Evolutionary conservation across 2,329 filamentous ascomycete species (phyloP), one percentile per base, ranked within the genome.

Genomic region (Pseudocercospora fijiensis): DNA sequence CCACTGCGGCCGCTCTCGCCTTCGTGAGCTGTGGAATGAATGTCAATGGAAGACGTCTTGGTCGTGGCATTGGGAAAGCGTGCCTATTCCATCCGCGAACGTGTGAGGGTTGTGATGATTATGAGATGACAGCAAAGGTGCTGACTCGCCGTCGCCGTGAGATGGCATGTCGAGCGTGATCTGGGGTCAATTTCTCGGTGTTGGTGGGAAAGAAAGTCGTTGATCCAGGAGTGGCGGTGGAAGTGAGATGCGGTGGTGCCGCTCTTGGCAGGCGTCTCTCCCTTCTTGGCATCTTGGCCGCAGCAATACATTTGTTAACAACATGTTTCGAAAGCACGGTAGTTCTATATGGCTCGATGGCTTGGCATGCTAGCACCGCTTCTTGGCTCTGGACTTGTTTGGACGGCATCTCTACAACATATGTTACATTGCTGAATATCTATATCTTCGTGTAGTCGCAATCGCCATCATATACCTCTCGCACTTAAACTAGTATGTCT

Each of bases 1-100:
- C 80, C 79, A 18, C 73, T 73, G 57, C 80, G 73, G 1, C 80
- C 80, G 60, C 77, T 80, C 68, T 83, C 80, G 58, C 81, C 81
- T 49, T 81, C 79, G 51, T 65, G 66, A 26, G 64, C 64, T 63
- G 52, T 24, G 16, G 10, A 22, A 7, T 4, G 11, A 6, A 18
- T 43, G 33, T 58, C 22, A 58, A 33, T 37, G 20, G 18, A 11
- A 20, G 6, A 11, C 2, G 1, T 30, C 26, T 9, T 2, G 11
- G 13, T n/a, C 16, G 9, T 18, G 37, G 20, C 18, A 49, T 8
- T 22, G 22, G 27, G 43, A 16, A 53, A 27, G 24, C 49, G n/a
- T 28, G 33, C 37, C 60, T 26, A 65, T 61, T 37, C 64, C 66
- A 52, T 67, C 64, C 30, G 63, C 66, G 24, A 66, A 67, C 5